phyloP scores from a whole-genome alignment of 495 filamentous ascomycete species.

The Aspergillus leporis region DNA sequence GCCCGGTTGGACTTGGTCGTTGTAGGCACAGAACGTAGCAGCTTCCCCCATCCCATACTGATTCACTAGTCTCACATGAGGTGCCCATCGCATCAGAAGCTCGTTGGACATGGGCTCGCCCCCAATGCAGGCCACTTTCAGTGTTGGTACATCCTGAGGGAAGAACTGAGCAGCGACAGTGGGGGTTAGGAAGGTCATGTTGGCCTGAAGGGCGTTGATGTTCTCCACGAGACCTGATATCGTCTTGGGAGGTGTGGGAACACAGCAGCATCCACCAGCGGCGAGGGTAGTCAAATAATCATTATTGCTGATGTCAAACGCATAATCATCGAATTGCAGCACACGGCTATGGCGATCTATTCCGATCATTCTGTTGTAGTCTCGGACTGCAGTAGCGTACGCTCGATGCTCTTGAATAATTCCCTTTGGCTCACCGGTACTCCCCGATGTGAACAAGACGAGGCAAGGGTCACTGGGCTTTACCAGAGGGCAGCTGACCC shows the following conservation, averaged over 20 bases:
- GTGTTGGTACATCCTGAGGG: constrained; percentile 34
- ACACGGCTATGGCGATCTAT: constrained; percentile 29
- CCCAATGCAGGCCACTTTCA: constrained; percentile 39
- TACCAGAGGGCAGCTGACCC: constrained; percentile 10
- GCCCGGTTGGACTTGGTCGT: constrained; percentile 16
- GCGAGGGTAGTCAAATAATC: constrained; percentile 44
- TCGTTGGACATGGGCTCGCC: constrained; percentile 49
- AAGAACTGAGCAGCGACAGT: constrained; percentile 39
- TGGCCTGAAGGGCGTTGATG: constrained; percentile 37
- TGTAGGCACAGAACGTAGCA: constrained; percentile 26
- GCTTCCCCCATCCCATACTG: constrained; percentile 59
- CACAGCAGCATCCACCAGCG: constrained; percentile 48
- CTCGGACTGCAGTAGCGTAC: constrained; percentile 28
- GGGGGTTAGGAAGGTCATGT: constrained; percentile 44
- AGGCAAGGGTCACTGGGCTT: constrained; percentile 22
- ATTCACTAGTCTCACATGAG: constrained; percentile 46
- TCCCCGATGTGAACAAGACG: constrained; percentile 47
- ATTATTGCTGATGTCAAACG: constrained; percentile 47
- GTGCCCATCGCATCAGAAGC: constrained; percentile 45
- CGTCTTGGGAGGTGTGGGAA: constrained; percentile 37
- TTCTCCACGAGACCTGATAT: constrained; percentile 32
- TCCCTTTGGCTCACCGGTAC: constrained; percentile 49
- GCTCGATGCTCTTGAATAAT: constrained; percentile 49
- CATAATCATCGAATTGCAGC: constrained; percentile 48
- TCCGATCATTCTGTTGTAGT: constrained; percentile 20